Evolutionary conservation across 331 rosid species (phyloP), one percentile per base, ranked within the genome.

Genomic region (Quercus tomentella): DNA sequence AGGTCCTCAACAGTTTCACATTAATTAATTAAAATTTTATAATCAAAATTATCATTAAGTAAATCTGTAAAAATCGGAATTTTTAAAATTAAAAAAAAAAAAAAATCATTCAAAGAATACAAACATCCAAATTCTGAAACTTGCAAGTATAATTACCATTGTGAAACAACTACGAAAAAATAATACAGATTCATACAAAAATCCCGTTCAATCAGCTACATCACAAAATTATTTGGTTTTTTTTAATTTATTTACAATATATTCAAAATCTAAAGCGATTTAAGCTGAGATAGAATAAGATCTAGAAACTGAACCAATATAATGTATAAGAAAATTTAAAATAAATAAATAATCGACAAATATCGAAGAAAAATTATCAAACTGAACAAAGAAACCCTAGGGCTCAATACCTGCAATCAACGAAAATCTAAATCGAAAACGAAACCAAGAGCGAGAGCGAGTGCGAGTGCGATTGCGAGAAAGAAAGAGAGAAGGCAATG

Each of bases 361-460:
- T 56, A 56, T 67, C 21, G 52, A 23, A 49, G 26, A 49, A 9
- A 51, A 9, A 51, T 7, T 0, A 63, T 26, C 7, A 15, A 62
- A 62, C 56, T 6, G 22, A 31, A 18, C 15, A 30, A 49, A 23
- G 26, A 72, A 62, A 58, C 28, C 37, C 23, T 52, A 66, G 16
- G 23, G 66, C 28, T 35, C 41, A 26, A 49, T 73, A 73, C 82
- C 82, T 79, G 67, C 74, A 33, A 70, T n/a, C 12, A 43, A 12
- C 16, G 0, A 49, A 49, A 49, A 80, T 73, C 31, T 67, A 73
- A 25, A 63, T 56, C 20, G 52, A 67, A 22, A 35, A 11, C 6
- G 15, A 67, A 30, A 33, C 3, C 45, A 8, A 18, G 16, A 33
- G 17, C 21, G 2, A 23, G 8, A 1, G 43, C 9, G 9, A 35